Evolutionary conservation across 176 grass and related monocot genomes (phyloP).

Genomic region (Oryza officinalis): DNA sequence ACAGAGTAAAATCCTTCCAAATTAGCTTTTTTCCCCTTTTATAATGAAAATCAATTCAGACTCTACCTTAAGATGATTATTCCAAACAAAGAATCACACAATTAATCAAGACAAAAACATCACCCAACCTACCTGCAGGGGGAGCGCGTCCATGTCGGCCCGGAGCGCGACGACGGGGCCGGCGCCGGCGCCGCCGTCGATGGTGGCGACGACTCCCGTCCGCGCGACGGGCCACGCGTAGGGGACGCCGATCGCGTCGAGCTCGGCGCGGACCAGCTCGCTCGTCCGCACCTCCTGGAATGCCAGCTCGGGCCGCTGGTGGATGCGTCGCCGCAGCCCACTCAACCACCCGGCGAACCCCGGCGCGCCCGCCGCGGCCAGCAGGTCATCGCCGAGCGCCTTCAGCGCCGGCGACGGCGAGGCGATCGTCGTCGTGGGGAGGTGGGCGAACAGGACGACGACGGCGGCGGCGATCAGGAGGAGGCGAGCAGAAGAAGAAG

Average conservation of each 20-base stretch:
- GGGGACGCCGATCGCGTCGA: constrained; percentile 42
- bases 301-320: constrained; percentile 64
- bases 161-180: constrained; percentile 54
- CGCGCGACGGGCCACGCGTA: constrained; percentile 51
- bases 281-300: constrained; percentile 61
- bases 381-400: neutral
- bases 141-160: constrained; percentile 82
- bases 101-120: too few relatives aligned
- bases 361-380: constrained; percentile 24
- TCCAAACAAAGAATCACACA: too few relatives aligned
- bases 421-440: too few relatives aligned
- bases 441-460: too few relatives aligned
- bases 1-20: too few relatives aligned
- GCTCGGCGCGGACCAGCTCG: constrained; percentile 53
- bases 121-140: constrained; percentile 44
- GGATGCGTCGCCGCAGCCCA: constrained; percentile 43
- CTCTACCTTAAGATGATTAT: too few relatives aligned
- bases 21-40: too few relatives aligned
- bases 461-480: neutral
- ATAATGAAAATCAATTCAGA: too few relatives aligned
- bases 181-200: constrained; percentile 25
- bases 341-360: constrained; percentile 53
- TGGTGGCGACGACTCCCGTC: constrained; percentile 59
- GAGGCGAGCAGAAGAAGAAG: neutral
- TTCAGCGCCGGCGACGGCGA: neutral